These are phyloP conservation scores for Coprinopsis marcescibilis DNA, from an alignment of 768 basidiomycete genomes.

Conservation along the genomic window DNA sequence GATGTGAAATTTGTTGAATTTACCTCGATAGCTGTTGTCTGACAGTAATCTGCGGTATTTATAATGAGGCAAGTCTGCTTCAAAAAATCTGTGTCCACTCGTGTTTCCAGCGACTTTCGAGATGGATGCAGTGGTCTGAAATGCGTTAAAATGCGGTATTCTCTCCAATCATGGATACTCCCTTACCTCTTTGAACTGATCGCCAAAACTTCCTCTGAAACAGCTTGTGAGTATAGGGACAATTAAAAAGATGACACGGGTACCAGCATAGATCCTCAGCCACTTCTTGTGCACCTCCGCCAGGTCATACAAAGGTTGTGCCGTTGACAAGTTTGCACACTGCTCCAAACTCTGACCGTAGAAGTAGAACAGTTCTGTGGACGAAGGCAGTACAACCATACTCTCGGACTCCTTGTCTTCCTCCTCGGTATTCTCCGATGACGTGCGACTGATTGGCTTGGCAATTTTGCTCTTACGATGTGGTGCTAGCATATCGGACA, in stretches of 20 bases:
- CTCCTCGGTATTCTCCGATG: constrained; percentile 51
- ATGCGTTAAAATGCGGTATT: background rate
- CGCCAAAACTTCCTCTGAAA: constrained; percentile 79
- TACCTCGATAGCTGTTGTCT: constrained; percentile 84
- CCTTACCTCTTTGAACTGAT: constrained; percentile 65
- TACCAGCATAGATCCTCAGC: constrained; percentile 89
- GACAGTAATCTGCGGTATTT: constrained; percentile 98
- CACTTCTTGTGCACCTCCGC: constrained; percentile 85
- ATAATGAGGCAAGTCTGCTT: constrained; percentile 84
- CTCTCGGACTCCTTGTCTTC: constrained; percentile 40
- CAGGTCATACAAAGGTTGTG: constrained; percentile 78
- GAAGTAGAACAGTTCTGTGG: constrained; percentile 95
- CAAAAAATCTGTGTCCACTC: constrained; percentile 70
- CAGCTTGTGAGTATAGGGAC: constrained; percentile 3
- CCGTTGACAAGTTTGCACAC: constrained; percentile 85
- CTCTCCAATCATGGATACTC: background rate
- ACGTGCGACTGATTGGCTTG: constrained; percentile 50
- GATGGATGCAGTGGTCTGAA: constrained; percentile 34
- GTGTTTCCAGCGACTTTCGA: constrained; percentile 73
- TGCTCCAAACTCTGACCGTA: constrained; percentile 94
- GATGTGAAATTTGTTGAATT: constrained; percentile 8
- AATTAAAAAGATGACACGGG: constrained; percentile 14
- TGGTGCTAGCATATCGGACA: constrained; percentile 85
- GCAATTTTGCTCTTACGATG: constrained; percentile 50
- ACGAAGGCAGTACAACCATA: constrained; percentile 79